phyloP scores from a whole-genome alignment of 345 rosid species.

The Hevea brasiliensis region DNA sequence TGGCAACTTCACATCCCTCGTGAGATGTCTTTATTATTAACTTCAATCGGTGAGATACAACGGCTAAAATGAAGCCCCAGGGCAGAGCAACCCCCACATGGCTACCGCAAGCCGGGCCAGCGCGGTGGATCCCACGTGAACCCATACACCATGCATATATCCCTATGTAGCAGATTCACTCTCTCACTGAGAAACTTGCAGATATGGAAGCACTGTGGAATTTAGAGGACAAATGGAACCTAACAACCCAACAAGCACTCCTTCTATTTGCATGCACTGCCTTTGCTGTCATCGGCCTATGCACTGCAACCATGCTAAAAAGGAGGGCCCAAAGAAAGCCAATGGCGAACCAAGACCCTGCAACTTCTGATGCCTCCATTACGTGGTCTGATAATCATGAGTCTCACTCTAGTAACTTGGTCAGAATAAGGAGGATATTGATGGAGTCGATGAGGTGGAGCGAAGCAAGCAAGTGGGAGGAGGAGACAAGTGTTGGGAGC shows the following conservation, averaged over 20 bases:
- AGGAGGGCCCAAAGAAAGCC: no score
- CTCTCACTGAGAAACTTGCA: neutral
- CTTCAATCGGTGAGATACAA: constrained; percentile 28
- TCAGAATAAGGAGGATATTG: no score
- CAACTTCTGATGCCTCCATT: no score
- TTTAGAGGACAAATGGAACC: constrained; percentile 60
- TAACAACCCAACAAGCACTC: constrained; percentile 53
- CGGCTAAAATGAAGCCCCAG: constrained; percentile 19
- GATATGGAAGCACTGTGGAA: constrained; percentile 73
- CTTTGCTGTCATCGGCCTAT: constrained; percentile 43
- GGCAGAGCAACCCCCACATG: neutral
- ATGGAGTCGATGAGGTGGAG: no score
- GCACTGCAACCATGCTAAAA: constrained; percentile 22
- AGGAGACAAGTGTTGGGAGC: constrained; percentile 28
- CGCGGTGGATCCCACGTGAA: constrained; percentile 62
- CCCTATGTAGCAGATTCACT: no score
- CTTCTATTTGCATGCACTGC: constrained; percentile 49
- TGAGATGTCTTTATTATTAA: constrained; percentile 23
- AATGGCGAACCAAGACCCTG: no score
- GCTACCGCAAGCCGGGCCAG: constrained; percentile 1
- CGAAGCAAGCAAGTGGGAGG: constrained; percentile 43
- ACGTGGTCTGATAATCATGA: no score
- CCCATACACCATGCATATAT: constrained; percentile 17
- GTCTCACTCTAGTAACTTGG: no score
- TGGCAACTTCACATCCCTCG: constrained; percentile 20